These are phyloP conservation scores for Lachnellula arida DNA, from an alignment of 2,329 filamentous ascomycete species.

Conservation along the genomic window DNA sequence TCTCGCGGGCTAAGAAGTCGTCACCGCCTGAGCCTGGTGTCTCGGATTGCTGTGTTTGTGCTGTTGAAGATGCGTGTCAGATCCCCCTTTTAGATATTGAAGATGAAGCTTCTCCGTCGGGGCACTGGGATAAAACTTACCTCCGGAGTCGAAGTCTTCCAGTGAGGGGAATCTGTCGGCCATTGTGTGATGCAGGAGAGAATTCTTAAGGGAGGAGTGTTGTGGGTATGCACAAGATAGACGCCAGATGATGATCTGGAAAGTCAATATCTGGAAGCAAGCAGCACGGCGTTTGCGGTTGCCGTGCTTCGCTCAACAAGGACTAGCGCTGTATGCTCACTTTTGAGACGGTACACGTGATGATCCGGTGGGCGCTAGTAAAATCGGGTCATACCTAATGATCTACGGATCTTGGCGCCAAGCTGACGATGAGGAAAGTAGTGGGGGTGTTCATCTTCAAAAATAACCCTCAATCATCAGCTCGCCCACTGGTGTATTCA, in stretches of 20 bases:
- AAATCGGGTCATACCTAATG: too few species aligned
- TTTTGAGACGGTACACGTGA: too few species aligned
- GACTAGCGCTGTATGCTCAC: neutral
- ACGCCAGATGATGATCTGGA: neutral
- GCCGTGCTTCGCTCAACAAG: neutral
- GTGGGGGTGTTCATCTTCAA: too few species aligned
- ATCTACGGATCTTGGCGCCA: too few species aligned
- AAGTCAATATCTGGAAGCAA: neutral
- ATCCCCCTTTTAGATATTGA: neutral
- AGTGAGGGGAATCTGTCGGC: constrained; percentile 56
- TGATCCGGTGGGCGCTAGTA: too few species aligned
- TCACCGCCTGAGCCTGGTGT: constrained; percentile 55
- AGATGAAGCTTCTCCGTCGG: neutral
- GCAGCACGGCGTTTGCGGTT: neutral
- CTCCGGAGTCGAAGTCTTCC: constrained; percentile 54
- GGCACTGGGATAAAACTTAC: constrained; percentile 24
- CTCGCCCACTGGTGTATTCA: too few species aligned
- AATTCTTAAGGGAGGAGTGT: neutral
- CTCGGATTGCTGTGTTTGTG: constrained; percentile 57
- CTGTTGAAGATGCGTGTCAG: constrained; percentile 38
- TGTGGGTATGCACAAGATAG: neutral
- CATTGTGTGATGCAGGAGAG: constrained; percentile 37
- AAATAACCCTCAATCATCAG: too few species aligned
- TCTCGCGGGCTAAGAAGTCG: constrained; percentile 90
- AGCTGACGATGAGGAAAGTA: too few species aligned